phyloP scores from a whole-genome alignment of 1,139 yeast species.

The Magnusiomyces magnusii region DNA sequence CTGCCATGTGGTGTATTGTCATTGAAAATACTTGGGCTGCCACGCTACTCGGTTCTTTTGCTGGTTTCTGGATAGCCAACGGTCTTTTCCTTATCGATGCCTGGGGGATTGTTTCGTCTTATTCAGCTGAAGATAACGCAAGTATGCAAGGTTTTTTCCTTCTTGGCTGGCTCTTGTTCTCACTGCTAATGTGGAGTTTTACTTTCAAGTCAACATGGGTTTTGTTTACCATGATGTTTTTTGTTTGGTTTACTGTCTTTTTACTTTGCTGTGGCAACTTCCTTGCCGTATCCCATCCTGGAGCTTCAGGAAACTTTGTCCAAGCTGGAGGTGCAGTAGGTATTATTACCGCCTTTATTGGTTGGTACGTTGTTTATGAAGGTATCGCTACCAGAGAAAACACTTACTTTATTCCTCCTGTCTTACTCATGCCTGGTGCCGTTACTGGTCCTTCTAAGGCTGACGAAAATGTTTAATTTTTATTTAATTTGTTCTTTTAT shows the following conservation, averaged over 20 bases:
- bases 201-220: slow-evolving; percentile 76
- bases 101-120: slow-evolving; percentile 65
- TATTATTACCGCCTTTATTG: slow-evolving; percentile 62
- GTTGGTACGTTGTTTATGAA: slow-evolving; percentile 68
- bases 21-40: slow-evolving; percentile 82
- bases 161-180: slow-evolving; percentile 74
- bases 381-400: slow-evolving; percentile 6
- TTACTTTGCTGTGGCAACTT: slow-evolving; percentile 42
- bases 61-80: slow-evolving; percentile 68
- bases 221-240: slow-evolving; percentile 58
- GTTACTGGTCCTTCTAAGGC: not conserved
- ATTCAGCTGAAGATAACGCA: slow-evolving; percentile 35
- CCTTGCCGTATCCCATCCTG: slow-evolving; percentile 16
- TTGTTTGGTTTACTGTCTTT: slow-evolving; percentile 46
- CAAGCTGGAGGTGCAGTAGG: slow-evolving; percentile 81
- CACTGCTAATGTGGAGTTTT: slow-evolving; percentile 56
- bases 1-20: slow-evolving; percentile 65
- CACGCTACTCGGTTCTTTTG: slow-evolving; percentile 66
- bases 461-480: slow-evolving; percentile 8
- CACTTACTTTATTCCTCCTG: slow-evolving; percentile 3
- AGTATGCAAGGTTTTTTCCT: slow-evolving; percentile 68
- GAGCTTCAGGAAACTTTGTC: slow-evolving; percentile 34
- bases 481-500: not conserved
- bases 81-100: slow-evolving; percentile 63
- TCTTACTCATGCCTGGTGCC: slow-evolving; percentile 6